Base-by-base conservation (phyloP, 306 rosid genomes). In the Cucurbita argyrosperma region DNA sequence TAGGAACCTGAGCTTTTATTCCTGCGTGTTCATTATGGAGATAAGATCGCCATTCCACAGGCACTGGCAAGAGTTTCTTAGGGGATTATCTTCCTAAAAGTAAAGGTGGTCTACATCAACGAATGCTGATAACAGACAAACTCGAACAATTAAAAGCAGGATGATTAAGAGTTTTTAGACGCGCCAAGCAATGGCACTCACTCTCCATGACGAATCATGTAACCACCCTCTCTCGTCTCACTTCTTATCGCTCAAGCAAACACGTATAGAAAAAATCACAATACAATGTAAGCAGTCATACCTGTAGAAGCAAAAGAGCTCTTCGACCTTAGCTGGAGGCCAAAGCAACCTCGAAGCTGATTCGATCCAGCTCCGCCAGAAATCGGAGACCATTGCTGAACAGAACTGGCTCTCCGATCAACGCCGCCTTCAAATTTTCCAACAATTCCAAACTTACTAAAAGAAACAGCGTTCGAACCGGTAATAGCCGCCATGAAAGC, bases 1-100 rank as follows among this genome's bases (percentile, higher is more conserved):
- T 87, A 23, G 93, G 91, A 78, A 87, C 91, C 82, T 92, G 92
- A 55, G 96, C 91, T 86, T 87, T 90, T 79, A 90, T 77, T 70
- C 79, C 98, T 90, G 85, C 73, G 70, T 13, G 40, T 40, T 37
- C 58, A 71, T 57, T 62, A 71, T 8, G n/a, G n/a, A 30, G 65
- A 71, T 49, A 14, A 57, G 52, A 51, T 66, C 56, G 40, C 52
- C 26, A 45, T 52, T 23, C 43, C 51, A 59, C 43, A n/a, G 57
- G 59, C 45, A 45, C 15, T 23, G 30, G 5, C 56, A 4, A 7
- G 11, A 73, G 51, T 18, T 71, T 8, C 62, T 42, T 50, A 50
- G 54, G 10, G 37, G n/a, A 14, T 8, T 10, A 38, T 16, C 76
- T 72, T 54, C 60, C 63, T 21, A 26, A 50, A 21, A 69, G 13